These are phyloP conservation scores for Sarocladiaceae sp. DNA, from an alignment of 2,329 filamentous ascomycete species.

Conservation along the genomic window DNA sequence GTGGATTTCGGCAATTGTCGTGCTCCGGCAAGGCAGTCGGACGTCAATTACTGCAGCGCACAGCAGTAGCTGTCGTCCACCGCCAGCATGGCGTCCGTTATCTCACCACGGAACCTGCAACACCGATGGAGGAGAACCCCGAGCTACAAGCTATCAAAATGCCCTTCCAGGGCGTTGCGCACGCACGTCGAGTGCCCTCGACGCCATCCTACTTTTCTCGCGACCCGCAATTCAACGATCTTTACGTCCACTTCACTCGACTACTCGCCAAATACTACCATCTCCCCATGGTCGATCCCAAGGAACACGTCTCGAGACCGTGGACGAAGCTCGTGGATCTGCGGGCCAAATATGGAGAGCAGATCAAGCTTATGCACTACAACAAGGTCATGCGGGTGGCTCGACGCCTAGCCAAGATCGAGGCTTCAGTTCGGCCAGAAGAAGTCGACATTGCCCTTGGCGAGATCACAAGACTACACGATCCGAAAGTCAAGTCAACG, in stretches of 20 bases:
- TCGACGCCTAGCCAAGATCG: conserved; percentile 77
- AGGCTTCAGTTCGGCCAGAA: conserved; percentile 66
- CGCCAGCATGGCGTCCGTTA: conserved; percentile 21
- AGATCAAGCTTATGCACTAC: conserved; percentile 71
- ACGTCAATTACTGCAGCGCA: conserved; percentile 23
- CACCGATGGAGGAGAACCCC: conserved; percentile 9
- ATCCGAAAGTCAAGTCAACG: conserved; percentile 60
- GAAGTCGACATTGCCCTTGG: conserved; percentile 61
- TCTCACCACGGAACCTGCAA: conserved; percentile 18
- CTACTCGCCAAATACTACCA: conserved; percentile 66
- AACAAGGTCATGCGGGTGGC: conserved; percentile 68
- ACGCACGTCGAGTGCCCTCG: conserved; percentile 70
- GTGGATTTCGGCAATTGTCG: conserved; percentile 28
- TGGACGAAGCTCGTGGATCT: conserved; percentile 80
- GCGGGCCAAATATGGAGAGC: conserved; percentile 63
- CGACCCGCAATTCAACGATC: conserved; percentile 78
- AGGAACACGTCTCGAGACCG: conserved; percentile 64
- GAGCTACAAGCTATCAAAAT: conserved; percentile 17
- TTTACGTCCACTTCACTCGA: conserved; percentile 65
- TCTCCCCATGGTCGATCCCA: conserved; percentile 61
- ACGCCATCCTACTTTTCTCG: conserved; percentile 95
- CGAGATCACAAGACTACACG: conserved; percentile 67
- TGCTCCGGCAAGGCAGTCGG: conserved; percentile 22
- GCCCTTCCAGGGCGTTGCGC: conserved; percentile 28
- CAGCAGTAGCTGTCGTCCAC: conserved; percentile 15